Evolutionary conservation across 192 early-diverging fungal genomes (phyloP), one percentile per base, ranked within the genome.

Genomic region (Martensiomyces pterosporus): DNA sequence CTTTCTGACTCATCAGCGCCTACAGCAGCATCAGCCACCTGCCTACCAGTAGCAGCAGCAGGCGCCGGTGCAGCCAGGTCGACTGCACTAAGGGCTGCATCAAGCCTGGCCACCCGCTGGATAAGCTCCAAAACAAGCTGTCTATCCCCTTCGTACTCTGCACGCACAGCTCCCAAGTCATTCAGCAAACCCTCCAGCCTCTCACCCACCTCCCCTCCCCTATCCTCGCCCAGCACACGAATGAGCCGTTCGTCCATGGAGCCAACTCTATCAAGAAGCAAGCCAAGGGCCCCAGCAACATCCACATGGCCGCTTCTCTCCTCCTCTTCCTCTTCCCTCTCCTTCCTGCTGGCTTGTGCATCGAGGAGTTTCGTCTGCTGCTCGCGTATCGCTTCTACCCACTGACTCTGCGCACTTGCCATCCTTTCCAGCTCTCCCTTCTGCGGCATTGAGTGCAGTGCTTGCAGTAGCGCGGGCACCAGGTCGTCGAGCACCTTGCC

Each of bases 401-500:
- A 25, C 2, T 4, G 6, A 22, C 12, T 41, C 24, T 36, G 43
- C 25, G 27, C 14, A 8, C 21, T 16, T 9, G 41, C 14, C 21
- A 39, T 2, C n/a, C 19, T 22, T 23, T 44, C 57, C 36, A 52
- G 29, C 19, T 22, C 50, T 6, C 23, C 36, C 43, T 21, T 24
- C n/a, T 47, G 32, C 1, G 53, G 53, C 24, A 48, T 26, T 6
- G 22, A 36, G 16, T 50, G 48, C 16, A 67, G 38, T 2, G 57
- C 65, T 7, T 46, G 22, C 14, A 67, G 43, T 1, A 60, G 34
- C 23, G 40, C 42, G 10, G 57, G 65, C 8, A 67, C 42, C 21
- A 59, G 24, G 26, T 57, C 57, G 19, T 56, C 54, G 2, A 57
- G 21, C 25, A 68, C 24, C 26, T 43, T 52, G 32, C 43, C 53